A percentile compares a stretch with the other conserved stretches of the same genome.
These are phyloP conservation scores for Cryptosporidium tyzzeri DNA, from an alignment of 169 alveolate genomes.

Conservation along the genomic window DNA sequence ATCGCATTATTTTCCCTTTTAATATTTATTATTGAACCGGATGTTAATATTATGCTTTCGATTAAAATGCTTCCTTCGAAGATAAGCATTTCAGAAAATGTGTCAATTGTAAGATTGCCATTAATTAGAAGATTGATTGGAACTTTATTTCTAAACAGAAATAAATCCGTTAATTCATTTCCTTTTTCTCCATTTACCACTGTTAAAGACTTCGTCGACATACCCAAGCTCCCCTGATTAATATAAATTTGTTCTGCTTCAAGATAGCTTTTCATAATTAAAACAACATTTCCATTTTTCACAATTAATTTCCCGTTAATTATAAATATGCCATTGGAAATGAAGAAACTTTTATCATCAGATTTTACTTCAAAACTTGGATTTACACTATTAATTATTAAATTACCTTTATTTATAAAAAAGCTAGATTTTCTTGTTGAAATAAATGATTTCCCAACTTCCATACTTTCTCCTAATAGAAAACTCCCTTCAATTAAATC, in stretches of 20 bases:
- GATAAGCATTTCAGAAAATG: slow-evolving; percentile 42
- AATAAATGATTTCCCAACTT: slow-evolving; percentile 27
- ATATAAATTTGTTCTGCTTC: slow-evolving; percentile 15
- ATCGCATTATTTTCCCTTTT: neutral
- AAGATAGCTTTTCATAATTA: slow-evolving; percentile 49
- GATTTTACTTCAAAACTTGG: neutral
- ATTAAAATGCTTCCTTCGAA: slow-evolving; percentile 3
- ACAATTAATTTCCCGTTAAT: slow-evolving; percentile 24
- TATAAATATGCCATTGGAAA: slow-evolving; percentile 23
- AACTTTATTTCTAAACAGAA: neutral
- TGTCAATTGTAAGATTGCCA: slow-evolving; percentile 40
- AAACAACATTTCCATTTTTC: slow-evolving; percentile 17
- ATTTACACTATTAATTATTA: slow-evolving; percentile 9
- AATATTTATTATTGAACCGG: slow-evolving; percentile 18
- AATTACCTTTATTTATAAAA: slow-evolving; percentile 32
- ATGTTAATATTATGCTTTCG: slow-evolving; percentile 9
- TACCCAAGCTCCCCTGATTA: slow-evolving; percentile 37
- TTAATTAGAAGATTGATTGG: slow-evolving; percentile 13
- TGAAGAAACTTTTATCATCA: slow-evolving; percentile 31
- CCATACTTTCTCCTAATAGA: slow-evolving; percentile 4
- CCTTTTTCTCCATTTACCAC: neutral
- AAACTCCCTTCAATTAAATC: slow-evolving; percentile 46
- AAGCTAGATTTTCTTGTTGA: slow-evolving; percentile 23
- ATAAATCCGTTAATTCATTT: neutral
- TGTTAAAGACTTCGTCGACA: slow-evolving; percentile 21